These are phyloP conservation scores for Flaveria bidentis DNA, from an alignment of 129 eudicot genomes.

Conservation along the genomic window DNA sequence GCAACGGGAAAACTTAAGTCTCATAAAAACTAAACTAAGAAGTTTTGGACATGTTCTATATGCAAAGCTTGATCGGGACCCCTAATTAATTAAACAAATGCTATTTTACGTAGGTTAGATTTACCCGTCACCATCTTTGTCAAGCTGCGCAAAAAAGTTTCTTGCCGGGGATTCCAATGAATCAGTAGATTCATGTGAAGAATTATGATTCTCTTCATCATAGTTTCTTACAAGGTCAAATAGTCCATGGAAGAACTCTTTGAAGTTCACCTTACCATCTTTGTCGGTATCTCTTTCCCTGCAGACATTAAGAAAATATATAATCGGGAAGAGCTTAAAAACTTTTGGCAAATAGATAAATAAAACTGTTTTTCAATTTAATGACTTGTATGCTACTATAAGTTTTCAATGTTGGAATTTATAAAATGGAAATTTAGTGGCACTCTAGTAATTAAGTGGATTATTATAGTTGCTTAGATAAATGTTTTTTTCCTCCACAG, in stretches of 20 bases:
- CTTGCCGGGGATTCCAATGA: slow-evolving; percentile 71
- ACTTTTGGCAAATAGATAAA: neutral
- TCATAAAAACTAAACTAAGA: slow-evolving; percentile 5
- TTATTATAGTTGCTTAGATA: too few species aligned
- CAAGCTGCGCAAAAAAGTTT: slow-evolving; percentile 81
- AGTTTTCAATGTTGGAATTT: neutral
- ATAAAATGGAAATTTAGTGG: neutral
- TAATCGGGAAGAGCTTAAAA: neutral
- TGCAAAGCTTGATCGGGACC: neutral
- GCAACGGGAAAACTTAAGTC: slow-evolving; percentile 22
- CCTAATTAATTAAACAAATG: neutral
- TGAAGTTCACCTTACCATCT: slow-evolving; percentile 87
- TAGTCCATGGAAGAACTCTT: slow-evolving; percentile 92
- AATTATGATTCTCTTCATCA: slow-evolving; percentile 67
- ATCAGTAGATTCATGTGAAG: slow-evolving; percentile 55
- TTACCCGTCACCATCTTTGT: slow-evolving; percentile 94
- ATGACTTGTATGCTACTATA: neutral
- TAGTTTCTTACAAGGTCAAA: slow-evolving; percentile 86
- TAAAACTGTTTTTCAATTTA: neutral
- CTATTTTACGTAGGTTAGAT: neutral
- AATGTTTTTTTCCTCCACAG: neutral
- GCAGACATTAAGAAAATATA: slow-evolving; percentile 12
- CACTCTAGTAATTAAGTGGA: neutral
- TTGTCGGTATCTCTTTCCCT: slow-evolving; percentile 97
- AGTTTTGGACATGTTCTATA: neutral